phyloP scores from a whole-genome alignment of 768 basidiomycete species.

The Hysterangium stoloniferum region DNA sequence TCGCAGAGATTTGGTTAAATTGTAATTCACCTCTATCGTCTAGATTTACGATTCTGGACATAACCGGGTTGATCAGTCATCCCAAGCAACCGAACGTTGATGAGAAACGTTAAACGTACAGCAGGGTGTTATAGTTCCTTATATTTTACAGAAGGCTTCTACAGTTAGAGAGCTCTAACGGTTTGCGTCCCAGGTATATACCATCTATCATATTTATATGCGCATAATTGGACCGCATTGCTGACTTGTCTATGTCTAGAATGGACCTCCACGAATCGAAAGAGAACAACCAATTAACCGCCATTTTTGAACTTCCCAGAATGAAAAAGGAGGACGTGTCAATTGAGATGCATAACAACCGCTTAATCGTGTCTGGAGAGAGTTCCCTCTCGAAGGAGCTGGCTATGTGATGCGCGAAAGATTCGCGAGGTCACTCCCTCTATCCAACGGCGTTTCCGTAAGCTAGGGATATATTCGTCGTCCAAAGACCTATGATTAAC shows the following conservation, averaged over 20 bases:
- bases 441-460: conserved; percentile 44
- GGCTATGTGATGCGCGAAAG: conserved; percentile 39
- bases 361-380: conserved; percentile 10
- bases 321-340: conserved; percentile 9
- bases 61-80: no score
- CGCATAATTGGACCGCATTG: no score
- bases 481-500: neutral
- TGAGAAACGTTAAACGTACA: no score
- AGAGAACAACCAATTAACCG: conserved; percentile 4
- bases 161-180: no score
- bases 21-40: no score
- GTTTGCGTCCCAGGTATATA: conserved; percentile 1
- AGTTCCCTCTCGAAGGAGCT: neutral
- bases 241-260: neutral
- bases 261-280: conserved; percentile 2
- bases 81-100: no score
- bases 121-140: no score
- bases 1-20: no score
- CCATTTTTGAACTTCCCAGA: conserved; percentile 12
- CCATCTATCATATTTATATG: neutral
- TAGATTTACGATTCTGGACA: no score
- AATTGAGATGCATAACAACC: conserved; percentile 10
- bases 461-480: no score
- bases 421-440: conserved; percentile 39
- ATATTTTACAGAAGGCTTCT: no score